Conservation (phyloP, 2,329 filamentous ascomycete genomes). For the Fusarium burgessii region DNA sequence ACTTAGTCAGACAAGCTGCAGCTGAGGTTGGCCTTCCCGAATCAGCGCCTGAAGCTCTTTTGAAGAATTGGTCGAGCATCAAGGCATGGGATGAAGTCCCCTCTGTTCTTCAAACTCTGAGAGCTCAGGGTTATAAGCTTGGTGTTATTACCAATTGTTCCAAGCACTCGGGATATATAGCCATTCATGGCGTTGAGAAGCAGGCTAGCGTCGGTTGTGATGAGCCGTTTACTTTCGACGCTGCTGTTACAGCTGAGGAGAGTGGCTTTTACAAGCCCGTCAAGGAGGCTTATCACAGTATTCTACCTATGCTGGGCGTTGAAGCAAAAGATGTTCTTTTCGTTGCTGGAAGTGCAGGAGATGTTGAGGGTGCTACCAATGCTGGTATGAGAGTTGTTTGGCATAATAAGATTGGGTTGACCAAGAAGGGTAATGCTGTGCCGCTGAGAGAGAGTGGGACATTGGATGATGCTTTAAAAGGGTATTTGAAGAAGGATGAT, state of each 20-base stretch:
- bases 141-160: conserved; percentile 57
- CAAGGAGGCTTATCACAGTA: conserved; percentile 49
- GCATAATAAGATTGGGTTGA: conserved; percentile 52
- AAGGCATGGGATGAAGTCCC: conserved; percentile 43
- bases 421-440: conserved; percentile 41
- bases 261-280: conserved; percentile 56
- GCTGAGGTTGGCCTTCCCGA: conserved; percentile 46
- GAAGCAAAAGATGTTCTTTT: conserved; percentile 49
- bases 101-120: conserved; percentile 40
- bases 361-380: conserved; percentile 53
- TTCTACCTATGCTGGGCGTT: conserved; percentile 47
- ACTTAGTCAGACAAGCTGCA: conserved; percentile 48
- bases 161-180: conserved; percentile 46
- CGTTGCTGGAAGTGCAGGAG: conserved; percentile 55
- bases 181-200: conserved; percentile 18
- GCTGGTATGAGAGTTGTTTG: conserved; percentile 56
- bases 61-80: conserved; percentile 47
- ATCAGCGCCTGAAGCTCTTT: conserved; percentile 46
- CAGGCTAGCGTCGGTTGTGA: conserved; percentile 14
- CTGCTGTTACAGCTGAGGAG: conserved; percentile 54
- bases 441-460: conserved; percentile 11
- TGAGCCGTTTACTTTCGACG: conserved; percentile 47
- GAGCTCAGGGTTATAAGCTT: conserved; percentile 47
- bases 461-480: neutral
- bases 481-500: neutral